Evolutionary conservation across 345 rosid genomes (phyloP).

Genomic region (Linum trigynum): DNA sequence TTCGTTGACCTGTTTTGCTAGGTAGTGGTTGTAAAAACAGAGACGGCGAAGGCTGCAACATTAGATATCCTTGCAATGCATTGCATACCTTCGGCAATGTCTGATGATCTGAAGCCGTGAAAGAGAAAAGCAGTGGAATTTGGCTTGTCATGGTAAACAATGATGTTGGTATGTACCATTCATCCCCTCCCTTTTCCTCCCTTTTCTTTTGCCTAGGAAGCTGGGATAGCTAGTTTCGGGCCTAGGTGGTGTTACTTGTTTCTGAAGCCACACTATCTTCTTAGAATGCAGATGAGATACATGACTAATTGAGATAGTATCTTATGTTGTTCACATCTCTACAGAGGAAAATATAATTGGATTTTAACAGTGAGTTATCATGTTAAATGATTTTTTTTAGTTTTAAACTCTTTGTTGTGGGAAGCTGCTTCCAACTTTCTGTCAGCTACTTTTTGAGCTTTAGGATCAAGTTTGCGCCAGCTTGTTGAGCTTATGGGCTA

Average conservation of each 20-base stretch:
- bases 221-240: neutral
- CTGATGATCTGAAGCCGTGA: conserved; percentile 70
- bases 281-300: neutral
- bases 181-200: neutral
- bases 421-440: too few species aligned
- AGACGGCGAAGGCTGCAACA: conserved; percentile 69
- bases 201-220: neutral
- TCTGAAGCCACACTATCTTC: neutral
- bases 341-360: neutral
- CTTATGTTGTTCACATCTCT: neutral
- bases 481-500: too few species aligned
- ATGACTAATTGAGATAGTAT: neutral
- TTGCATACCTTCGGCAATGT: conserved; percentile 80
- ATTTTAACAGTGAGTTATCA: neutral
- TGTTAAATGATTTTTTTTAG: too few species aligned
- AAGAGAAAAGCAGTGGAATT: neutral
- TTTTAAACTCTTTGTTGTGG: too few species aligned
- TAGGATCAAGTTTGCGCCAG: too few species aligned
- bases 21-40: conserved; percentile 61
- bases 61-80: conserved; percentile 69
- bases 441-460: too few species aligned
- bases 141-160: neutral
- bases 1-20: conserved; percentile 16
- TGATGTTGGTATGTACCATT: neutral
- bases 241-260: neutral